These are phyloP conservation scores for Botryosphaeria agaves DNA, from an alignment of 2,329 filamentous ascomycete genomes.

Conservation along the genomic window DNA sequence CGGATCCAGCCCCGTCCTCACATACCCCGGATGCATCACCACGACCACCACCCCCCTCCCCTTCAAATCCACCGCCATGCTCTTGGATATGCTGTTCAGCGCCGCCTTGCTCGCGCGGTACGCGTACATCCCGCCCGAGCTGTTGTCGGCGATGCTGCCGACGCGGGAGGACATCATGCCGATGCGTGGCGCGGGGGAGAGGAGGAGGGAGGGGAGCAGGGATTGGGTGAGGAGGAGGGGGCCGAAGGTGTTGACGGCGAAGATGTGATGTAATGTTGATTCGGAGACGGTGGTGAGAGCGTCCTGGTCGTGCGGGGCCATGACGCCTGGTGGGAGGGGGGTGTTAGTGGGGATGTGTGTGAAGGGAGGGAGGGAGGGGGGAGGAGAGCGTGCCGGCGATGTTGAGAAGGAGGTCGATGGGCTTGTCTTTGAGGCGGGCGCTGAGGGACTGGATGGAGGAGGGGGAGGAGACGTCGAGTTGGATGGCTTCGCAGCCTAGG, in stretches of 20 bases:
- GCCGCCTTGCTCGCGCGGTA: slow-evolving; percentile 28
- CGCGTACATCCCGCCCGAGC: slow-evolving; percentile 23
- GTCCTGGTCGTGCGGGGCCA: slow-evolving; percentile 15
- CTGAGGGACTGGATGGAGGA: slow-evolving; percentile 18
- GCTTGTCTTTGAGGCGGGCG: slow-evolving; percentile 11
- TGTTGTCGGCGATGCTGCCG: slow-evolving; percentile 25
- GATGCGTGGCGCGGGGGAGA: slow-evolving; percentile 13
- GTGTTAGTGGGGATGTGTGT: too few relatives aligned
- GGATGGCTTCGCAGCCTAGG: slow-evolving; percentile 13
- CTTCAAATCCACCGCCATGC: slow-evolving; percentile 18
- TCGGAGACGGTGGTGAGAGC: slow-evolving; percentile 14
- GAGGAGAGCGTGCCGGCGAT: slow-evolving; percentile 12
- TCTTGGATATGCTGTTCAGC: slow-evolving; percentile 27
- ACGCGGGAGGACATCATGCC: slow-evolving; percentile 26
- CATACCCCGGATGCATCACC: slow-evolving; percentile 26
- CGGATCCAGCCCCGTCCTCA: slow-evolving; percentile 19
- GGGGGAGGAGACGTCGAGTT: slow-evolving; percentile 17
- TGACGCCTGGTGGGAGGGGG: too few relatives aligned
- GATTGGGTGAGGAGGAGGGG: slow-evolving; percentile 27
- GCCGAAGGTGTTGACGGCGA: slow-evolving; percentile 27
- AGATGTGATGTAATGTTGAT: slow-evolving; percentile 16
- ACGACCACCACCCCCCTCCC: slow-evolving; percentile 21
- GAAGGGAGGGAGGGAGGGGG: slow-evolving; percentile 1
- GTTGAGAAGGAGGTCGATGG: slow-evolving; percentile 20
- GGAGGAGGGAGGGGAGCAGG: slow-evolving; percentile 22